These are phyloP conservation scores for Miamiensis avidus DNA, from an alignment of 169 alveolate genomes.

Conservation along the genomic window DNA sequence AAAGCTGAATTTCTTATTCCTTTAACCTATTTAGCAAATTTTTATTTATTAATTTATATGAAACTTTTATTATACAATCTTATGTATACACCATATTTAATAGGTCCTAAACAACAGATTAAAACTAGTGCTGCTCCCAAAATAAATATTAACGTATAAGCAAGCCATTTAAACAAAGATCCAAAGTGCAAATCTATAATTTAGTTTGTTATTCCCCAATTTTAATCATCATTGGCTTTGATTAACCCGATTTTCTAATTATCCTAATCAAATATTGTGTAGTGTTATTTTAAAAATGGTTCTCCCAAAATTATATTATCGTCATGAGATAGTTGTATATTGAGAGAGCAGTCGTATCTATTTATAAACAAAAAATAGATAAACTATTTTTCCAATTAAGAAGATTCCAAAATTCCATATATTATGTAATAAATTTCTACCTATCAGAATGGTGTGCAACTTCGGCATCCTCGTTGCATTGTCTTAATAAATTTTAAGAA, in stretches of 20 bases:
- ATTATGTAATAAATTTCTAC: too few species aligned
- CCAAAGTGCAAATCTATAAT: neutral
- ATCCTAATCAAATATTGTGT: constrained; percentile 16
- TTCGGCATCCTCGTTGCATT: neutral
- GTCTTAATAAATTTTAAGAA: neutral
- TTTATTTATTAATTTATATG: neutral
- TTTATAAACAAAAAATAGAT: too few species aligned
- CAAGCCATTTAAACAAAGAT: neutral
- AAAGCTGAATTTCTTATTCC: neutral
- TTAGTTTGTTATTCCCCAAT: neutral
- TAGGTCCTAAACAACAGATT: constrained; percentile 1
- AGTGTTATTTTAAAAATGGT: constrained; percentile 23
- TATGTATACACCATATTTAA: neutral
- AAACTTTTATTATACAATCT: neutral
- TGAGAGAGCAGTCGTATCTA: constrained; percentile 1
- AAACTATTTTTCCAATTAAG: too few species aligned
- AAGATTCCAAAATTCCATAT: neutral
- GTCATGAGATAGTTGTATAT: constrained; percentile 5
- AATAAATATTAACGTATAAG: neutral
- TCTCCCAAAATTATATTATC: constrained; percentile 20
- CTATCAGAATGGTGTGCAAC: neutral
- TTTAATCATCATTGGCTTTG: constrained; percentile 13
- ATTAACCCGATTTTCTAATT: constrained; percentile 10
- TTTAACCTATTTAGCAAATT: constrained; percentile 9
- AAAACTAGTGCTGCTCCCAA: neutral